Percentiles rank a stretch among this genome's conserved stretches.
Conservation (phyloP, 257 asterid genomes). For the Solanum tarapatanum region DNA sequence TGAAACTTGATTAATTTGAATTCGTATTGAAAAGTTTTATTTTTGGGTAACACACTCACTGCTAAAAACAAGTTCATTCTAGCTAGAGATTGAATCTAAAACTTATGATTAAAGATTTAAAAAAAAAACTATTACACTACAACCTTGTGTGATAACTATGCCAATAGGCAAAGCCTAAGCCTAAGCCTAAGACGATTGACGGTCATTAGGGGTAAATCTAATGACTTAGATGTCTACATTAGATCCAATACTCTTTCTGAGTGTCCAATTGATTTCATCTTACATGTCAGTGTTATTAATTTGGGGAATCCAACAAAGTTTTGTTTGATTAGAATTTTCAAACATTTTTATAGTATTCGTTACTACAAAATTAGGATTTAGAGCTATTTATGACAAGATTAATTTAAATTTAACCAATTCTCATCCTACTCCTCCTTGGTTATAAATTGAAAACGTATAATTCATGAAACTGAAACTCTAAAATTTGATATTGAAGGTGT, state of each 20-base stretch:
- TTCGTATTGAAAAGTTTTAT: background rate
- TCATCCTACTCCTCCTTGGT: background rate
- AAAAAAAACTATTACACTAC: background rate
- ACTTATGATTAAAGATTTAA: background rate
- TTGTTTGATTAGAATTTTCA: background rate
- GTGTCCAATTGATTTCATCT: background rate
- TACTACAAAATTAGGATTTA: background rate
- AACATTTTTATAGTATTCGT: background rate
- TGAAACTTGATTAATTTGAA: background rate
- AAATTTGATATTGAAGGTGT: constrained; percentile 17
- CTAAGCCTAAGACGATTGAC: background rate
- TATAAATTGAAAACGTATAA: background rate
- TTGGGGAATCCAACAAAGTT: background rate
- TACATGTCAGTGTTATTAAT: background rate
- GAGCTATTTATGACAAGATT: background rate
- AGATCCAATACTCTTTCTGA: background rate
- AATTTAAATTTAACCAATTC: background rate
- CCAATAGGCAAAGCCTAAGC: background rate
- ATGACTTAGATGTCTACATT: background rate
- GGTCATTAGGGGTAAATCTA: background rate
- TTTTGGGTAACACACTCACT: no score
- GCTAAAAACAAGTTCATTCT: no score
- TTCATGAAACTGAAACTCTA: background rate
- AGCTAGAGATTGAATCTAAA: background rate
- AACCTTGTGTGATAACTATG: background rate